Percentiles rank a stretch among this genome's conserved stretches.
These are phyloP conservation scores for Gastrodia elata DNA, from an alignment of 106 monocot genomes.

Conservation along the genomic window DNA sequence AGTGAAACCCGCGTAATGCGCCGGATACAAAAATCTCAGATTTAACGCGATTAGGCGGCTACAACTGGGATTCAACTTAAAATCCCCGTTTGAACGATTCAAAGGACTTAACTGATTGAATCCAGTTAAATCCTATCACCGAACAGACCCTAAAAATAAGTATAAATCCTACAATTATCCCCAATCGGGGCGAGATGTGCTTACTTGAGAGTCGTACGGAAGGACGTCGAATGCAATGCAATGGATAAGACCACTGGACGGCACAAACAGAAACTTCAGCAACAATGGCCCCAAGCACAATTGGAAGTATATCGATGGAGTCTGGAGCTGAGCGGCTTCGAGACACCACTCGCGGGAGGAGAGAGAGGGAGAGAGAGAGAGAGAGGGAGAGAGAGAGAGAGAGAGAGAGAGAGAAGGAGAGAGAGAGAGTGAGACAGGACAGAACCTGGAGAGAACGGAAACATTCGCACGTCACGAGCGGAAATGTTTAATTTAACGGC, in stretches of 20 bases:
- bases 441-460: slow-evolving; percentile 5
- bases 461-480: neutral
- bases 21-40: no score
- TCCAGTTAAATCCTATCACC: no score
- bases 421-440: neutral
- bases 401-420: neutral
- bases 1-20: no score
- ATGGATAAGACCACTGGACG: neutral
- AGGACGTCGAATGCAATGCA: neutral
- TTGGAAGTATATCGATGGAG: neutral
- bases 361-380: neutral
- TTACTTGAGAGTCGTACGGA: slow-evolving; percentile 8
- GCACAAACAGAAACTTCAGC: no score
- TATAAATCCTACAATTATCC: neutral
- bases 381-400: no score
- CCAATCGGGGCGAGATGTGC: neutral
- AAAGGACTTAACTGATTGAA: no score
- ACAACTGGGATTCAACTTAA: no score
- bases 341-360: slow-evolving; percentile 13
- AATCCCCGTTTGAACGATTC: no score
- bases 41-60: no score
- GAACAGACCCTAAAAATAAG: neutral
- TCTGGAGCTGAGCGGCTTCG: slow-evolving; percentile 8
- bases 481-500: slow-evolving; percentile 1
- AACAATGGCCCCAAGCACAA: neutral